phyloP scores from a whole-genome alignment of 352 stramenopile species.

The Achlya hypogyna region DNA sequence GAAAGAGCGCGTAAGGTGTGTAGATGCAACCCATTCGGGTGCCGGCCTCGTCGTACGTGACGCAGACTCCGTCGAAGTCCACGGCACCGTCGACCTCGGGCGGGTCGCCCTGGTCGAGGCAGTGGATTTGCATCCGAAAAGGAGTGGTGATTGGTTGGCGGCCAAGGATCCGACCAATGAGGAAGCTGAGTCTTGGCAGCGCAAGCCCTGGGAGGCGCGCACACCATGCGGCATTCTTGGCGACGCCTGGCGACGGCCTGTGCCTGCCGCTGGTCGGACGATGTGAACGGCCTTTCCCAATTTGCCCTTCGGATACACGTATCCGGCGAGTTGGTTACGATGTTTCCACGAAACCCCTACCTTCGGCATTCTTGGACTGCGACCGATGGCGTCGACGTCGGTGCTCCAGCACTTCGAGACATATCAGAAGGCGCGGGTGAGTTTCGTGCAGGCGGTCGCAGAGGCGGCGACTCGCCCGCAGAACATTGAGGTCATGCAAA shows the following conservation, averaged over 20 bases:
- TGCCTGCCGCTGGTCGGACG: too few relatives aligned
- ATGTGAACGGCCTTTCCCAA: too few relatives aligned
- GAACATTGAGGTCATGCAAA: constrained; percentile 96
- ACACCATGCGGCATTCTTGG: too few relatives aligned
- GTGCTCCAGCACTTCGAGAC: constrained; percentile 93
- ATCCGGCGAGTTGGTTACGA: background rate
- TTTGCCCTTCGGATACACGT: background rate
- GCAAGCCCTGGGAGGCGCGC: too few relatives aligned
- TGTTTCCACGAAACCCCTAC: background rate
- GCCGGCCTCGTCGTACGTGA: constrained; percentile 30
- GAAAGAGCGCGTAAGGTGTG: constrained; percentile 62
- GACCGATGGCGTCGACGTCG: constrained; percentile 69
- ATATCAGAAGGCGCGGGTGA: constrained; percentile 93
- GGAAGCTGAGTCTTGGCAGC: too few relatives aligned
- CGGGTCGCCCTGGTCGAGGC: constrained; percentile 16
- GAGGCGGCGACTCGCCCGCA: constrained; percentile 90
- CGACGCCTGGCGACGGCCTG: too few relatives aligned
- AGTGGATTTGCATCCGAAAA: background rate
- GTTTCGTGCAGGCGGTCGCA: constrained; percentile 90
- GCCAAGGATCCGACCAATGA: too few relatives aligned
- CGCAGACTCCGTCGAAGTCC: background rate
- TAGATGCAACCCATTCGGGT: constrained; percentile 64
- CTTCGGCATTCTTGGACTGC: background rate
- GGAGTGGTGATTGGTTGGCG: too few relatives aligned
- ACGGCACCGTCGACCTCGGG: background rate